Evolutionary conservation across 805 yeast species (phyloP).

Genomic region (Nakazawaea pomicola): DNA sequence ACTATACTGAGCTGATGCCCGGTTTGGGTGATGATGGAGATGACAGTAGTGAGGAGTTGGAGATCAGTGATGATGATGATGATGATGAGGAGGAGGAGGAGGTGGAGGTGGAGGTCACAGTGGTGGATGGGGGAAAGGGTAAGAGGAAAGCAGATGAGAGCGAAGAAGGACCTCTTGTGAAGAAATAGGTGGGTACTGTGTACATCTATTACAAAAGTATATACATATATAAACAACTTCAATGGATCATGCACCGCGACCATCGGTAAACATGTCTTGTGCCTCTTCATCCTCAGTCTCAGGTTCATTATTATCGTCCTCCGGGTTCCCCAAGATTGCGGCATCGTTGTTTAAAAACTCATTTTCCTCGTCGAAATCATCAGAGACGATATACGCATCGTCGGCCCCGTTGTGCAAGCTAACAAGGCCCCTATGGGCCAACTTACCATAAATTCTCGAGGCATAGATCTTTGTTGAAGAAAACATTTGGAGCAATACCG

Average conservation of each 20-base stretch:
- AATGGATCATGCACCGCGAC: no score
- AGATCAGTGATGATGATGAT: constrained; percentile 50
- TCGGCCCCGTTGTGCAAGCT: constrained; percentile 2
- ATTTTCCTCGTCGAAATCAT: constrained; percentile 17
- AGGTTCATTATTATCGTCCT: constrained; percentile 6
- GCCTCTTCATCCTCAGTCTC: constrained; percentile 20
- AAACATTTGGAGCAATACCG: constrained; percentile 13
- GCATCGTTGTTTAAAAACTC: constrained; percentile 16
- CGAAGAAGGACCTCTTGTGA: background rate
- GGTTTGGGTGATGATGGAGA: constrained; percentile 51
- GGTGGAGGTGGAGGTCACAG: no score
- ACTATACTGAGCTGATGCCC: constrained; percentile 72
- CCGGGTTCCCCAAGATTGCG: background rate
- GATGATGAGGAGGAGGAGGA: constrained; percentile 24
- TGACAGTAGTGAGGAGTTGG: constrained; percentile 44
- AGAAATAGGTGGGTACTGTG: no score
- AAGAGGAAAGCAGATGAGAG: constrained; percentile 2
- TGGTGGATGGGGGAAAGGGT: constrained; percentile 4
- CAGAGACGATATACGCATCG: constrained; percentile 20
- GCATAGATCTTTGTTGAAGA: background rate
- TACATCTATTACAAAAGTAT: no score
- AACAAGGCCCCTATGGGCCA: background rate
- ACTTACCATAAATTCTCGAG: background rate
- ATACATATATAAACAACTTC: no score
- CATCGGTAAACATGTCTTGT: constrained; percentile 4